These are phyloP conservation scores for Cenchrus fungigraminus DNA, from an alignment of 176 grass and related monocot species.

Conservation along the genomic window DNA sequence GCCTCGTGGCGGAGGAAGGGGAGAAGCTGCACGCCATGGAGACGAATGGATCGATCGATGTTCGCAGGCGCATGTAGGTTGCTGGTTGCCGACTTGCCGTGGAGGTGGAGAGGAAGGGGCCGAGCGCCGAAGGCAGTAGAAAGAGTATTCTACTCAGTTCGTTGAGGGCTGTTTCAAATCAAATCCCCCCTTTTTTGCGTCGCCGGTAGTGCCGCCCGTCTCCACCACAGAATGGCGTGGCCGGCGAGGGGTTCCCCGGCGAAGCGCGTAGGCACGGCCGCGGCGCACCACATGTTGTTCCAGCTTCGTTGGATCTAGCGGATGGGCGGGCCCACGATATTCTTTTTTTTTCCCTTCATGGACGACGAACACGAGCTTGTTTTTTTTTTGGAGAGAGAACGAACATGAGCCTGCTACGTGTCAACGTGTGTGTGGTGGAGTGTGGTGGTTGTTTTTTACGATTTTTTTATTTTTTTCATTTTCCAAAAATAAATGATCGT, in stretches of 20 bases:
- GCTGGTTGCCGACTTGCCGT: no score
- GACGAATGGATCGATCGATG: neutral
- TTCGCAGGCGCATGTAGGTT: neutral
- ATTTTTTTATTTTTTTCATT: no score
- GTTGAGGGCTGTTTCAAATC: neutral
- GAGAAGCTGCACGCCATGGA: constrained; percentile 81
- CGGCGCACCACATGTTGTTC: constrained; percentile 42
- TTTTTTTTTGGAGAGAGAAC: no score
- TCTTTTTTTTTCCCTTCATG: neutral
- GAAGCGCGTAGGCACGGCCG: constrained; percentile 26
- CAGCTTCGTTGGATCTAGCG: neutral
- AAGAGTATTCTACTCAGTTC: neutral
- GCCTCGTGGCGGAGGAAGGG: constrained; percentile 66
- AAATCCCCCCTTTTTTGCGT: neutral
- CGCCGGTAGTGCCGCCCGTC: neutral
- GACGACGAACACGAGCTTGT: constrained; percentile 4
- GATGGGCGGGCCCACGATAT: constrained; percentile 35
- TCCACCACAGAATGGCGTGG: constrained; percentile 45
- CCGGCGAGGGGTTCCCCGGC: neutral
- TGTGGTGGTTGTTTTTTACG: no score
- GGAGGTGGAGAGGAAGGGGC: neutral
- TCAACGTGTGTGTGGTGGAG: no score
- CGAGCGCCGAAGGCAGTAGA: neutral
- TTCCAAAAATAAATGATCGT: no score
- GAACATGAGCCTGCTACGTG: no score